Base-by-base conservation (phyloP, 371 early-diverging fungal species). In the Rhizopus microsporus region DNA sequence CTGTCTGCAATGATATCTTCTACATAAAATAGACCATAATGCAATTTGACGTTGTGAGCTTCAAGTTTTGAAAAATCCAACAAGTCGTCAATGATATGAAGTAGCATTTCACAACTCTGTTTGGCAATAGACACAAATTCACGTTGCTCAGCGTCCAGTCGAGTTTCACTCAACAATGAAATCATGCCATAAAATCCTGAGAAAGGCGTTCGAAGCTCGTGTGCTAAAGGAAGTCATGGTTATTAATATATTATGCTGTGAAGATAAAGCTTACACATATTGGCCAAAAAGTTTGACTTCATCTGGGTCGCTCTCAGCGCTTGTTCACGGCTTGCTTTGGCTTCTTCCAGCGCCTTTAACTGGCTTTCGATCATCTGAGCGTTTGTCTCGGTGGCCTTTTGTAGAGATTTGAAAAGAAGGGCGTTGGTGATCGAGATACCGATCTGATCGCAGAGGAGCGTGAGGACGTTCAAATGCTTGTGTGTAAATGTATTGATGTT, bases 351-450 rank as follows among this genome's bases (percentile, higher is more conserved):
- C 0, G 78, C 78, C 29, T 70, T 66, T 3, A 68, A 47, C 29
- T 77, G 78, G 4, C 63, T 72, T 51, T 62, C 65, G 35, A 76
- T 71, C 77, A 76, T 76, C 7, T 63, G 57, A 3, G 72, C 62
- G 51, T 77, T 77, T 10, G 70, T 67, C 46, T 59, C 51, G 0
- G 77, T 74, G 0, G 74, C 77, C 34, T 69, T 67, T 56, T 77
- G 77, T 8, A 77, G 63, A 2, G 77, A 77, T 34, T 77, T 77
- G 61, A 82, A 84, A 30, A 84, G 40, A 12, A 84, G 40, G 0
- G 84, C 84, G 51, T 84, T 84, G 29, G 84, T 84, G 50, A 84
- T 77, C 2, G 84, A 84, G 50, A 82, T 84, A 31, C 82, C 84
- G n/a, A 84, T 70, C 50, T 82, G 82, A 48, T 84, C 81, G n/a